Evolutionary conservation across 768 basidiomycete species (phyloP), one percentile per base, ranked within the genome.

Genomic region (Boletus bicolor): DNA sequence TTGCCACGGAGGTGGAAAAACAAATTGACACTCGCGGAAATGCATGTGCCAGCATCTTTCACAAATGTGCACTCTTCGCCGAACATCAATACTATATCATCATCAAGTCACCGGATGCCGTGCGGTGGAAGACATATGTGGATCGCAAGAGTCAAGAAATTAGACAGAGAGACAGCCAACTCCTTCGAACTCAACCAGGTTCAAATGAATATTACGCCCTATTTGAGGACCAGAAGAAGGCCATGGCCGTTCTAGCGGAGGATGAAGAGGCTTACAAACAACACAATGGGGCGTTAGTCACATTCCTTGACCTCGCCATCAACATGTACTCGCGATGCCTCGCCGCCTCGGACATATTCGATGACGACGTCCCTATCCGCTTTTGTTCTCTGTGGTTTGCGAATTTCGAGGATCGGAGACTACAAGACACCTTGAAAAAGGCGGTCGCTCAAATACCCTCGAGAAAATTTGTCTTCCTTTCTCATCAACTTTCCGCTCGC

Each of bases 401-500:
- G 1, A 91, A 93, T 64, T 89, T 93, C 59, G 82, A 88, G 41
- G 80, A 85, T 58, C 71, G 67, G 44, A 68, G 72, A 44, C 69
- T 82, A 24, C 80, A 80, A 73, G 53, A 66, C 48, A 59, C 72
- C 47, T 59, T 86, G 68, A 62, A 74, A 37, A 42, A 60, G 1
- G 80, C 84, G 2, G 68, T 93, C 9, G 70, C 72, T 45, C 76
- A 79, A 2, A 80, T 95, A 38, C 90, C 94, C 1, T 91, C 94
- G 0, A 79, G 83, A 56, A 98, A 98, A 70, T 89, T 98, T 65
- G 80, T 96, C 43, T 92, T 93, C 70, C 79, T 98, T 51, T 86
- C 92, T 75, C 93, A 95, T 72, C 97, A 99, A 72, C 82, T 99
- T 5, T 86, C 93, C 0, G 94, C 96, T n/a, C 83, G 95, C 8